Percentiles rank a stretch among this genome's conserved stretches.
These are phyloP conservation scores for Trametes versicolor DNA, from an alignment of 1,284 basidiomycete species.

Conservation along the genomic window DNA sequence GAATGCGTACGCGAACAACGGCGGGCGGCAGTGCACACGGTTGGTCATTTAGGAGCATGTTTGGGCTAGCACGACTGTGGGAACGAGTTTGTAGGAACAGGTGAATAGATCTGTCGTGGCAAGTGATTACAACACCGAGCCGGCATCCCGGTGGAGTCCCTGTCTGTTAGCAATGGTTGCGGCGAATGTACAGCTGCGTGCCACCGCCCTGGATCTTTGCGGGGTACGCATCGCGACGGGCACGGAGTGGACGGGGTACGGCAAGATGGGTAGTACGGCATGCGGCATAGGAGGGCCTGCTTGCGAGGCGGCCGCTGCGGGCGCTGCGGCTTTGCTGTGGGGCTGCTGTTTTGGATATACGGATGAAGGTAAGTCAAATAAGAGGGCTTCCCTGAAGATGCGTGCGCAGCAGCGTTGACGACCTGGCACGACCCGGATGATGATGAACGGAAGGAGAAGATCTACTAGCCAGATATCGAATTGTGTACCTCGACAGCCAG, in stretches of 20 bases:
- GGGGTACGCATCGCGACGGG: not conserved
- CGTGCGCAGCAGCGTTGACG: constrained; percentile 11
- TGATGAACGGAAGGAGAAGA: constrained; percentile 9
- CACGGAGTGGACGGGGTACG: constrained; percentile 1
- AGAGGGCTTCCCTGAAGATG: not conserved
- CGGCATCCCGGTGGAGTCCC: constrained; percentile 13
- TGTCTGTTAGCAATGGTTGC: constrained; percentile 10
- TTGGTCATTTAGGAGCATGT: constrained; percentile 12
- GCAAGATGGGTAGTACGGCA: not conserved
- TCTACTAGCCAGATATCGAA: constrained; percentile 5
- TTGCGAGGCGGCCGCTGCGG: not conserved
- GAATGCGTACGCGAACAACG: constrained; percentile 8
- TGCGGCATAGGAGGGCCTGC: not conserved
- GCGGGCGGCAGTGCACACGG: not conserved
- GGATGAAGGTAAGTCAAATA: constrained; percentile 1
- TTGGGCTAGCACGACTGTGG: constrained; percentile 13
- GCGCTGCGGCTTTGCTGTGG: not conserved
- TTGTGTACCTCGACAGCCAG: constrained; percentile 1
- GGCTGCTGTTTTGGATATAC: constrained; percentile 1
- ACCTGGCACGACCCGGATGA: not conserved
- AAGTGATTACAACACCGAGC: constrained; percentile 18
- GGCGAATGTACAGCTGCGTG: constrained; percentile 5
- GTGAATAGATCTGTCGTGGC: constrained; percentile 16
- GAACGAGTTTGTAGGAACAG: constrained; percentile 11
- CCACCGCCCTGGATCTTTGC: constrained; percentile 1